Evolutionary conservation across 129 eudicot species (phyloP).

Genomic region (Silybum marianum): DNA sequence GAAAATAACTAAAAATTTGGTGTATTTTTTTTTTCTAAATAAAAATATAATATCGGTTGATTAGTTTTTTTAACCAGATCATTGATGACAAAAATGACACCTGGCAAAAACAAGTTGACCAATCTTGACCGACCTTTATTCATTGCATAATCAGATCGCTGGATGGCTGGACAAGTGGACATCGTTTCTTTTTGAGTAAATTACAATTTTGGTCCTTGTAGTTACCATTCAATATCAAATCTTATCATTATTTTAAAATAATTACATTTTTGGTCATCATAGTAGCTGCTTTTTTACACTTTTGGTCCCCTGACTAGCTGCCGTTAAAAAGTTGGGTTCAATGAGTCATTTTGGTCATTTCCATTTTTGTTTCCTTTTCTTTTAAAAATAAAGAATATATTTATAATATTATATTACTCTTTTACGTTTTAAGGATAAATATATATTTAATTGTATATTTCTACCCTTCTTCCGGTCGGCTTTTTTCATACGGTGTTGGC

Average conservation of each 20-base stretch:
- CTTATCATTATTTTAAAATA: background rate
- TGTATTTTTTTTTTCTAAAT: background rate
- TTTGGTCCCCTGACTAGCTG: too few species aligned
- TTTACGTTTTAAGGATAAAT: too few species aligned
- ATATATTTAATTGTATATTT: too few species aligned
- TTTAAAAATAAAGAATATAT: too few species aligned
- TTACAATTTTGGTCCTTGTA: background rate
- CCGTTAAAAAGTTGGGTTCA: too few species aligned
- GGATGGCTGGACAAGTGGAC: background rate
- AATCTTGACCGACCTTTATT: background rate
- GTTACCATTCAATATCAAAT: background rate
- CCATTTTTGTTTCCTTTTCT: too few species aligned
- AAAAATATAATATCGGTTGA: background rate
- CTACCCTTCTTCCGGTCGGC: too few species aligned
- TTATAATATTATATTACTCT: too few species aligned
- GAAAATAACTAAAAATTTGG: background rate
- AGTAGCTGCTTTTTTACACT: too few species aligned
- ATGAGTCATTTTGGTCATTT: too few species aligned
- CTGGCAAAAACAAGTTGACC: background rate
- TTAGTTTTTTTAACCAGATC: background rate
- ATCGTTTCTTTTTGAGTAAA: background rate
- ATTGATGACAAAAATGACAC: background rate
- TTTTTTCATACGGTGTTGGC: too few species aligned
- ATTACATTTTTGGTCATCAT: background rate
- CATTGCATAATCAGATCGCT: background rate